Base-by-base conservation (phyloP, 805 yeast species). In the Blastobotrys peoriensis region DNA sequence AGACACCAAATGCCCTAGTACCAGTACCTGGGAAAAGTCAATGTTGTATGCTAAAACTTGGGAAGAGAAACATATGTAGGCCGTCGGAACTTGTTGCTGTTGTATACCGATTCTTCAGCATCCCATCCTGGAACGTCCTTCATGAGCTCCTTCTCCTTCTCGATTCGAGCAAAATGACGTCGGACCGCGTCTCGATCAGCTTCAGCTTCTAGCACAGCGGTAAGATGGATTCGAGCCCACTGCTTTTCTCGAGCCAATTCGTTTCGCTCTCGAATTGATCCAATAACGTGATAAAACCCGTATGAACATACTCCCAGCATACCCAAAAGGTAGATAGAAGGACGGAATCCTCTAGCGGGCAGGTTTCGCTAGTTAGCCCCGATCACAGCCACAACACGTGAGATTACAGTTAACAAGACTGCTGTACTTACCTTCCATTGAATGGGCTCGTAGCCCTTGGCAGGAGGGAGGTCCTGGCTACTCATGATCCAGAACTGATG, bases 311-410 rank as follows among this genome's bases (percentile, higher is more conserved):
- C 58, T 6, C 78, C 84, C 34, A 78, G 69, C 48, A 85, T 62
- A 30, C 81, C 76, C 60, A 76, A 77, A 48, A 86, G 72, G 69
- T 82, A 86, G 36, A 84, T 70, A 36, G 78, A 68, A 13, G 94
- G 93, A 46, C 91, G 71, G 68, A 86, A 86, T 2, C 95, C 95
- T 54, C 95, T 73, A 2, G 91, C 69, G 19, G 95, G 95, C 40
- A 86, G 67, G 64, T 86, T 82, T 62, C 95, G 77, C 68, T 63
- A 43, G 15, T n/a, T n/a, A n/a, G n/a, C n/a, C n/a, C n/a, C n/a
- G n/a, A n/a, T n/a, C n/a, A n/a, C n/a, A n/a, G n/a, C n/a, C n/a
- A n/a, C n/a, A n/a, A 18, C 21, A 44, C 15, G 8, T 25, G 10
- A 8, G 10, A 8, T 15, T 13, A 16, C 39, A 33, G 30, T 25